Conservation (phyloP, 2,329 filamentous ascomycete species). For the Trichoderma sp. region DNA sequence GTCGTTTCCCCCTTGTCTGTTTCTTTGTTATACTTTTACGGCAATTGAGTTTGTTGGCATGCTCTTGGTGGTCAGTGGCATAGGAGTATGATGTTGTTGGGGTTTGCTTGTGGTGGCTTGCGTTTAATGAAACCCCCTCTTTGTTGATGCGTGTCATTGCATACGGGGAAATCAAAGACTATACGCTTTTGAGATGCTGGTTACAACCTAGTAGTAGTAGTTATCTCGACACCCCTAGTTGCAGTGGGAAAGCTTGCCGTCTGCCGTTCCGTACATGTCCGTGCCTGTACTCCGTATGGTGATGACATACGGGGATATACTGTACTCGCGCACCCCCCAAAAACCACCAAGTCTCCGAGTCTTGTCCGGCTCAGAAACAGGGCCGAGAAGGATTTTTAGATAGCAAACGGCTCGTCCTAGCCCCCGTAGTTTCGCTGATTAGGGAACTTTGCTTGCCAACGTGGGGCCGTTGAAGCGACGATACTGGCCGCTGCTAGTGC, state of each 20-base stretch:
- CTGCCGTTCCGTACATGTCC: not conserved
- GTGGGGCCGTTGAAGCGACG: slow-evolving; percentile 5
- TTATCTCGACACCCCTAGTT: not conserved
- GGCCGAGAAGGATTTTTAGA: not conserved
- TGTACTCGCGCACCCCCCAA: not conserved
- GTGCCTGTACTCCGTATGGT: not conserved
- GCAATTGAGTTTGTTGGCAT: not conserved
- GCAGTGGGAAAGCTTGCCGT: not conserved
- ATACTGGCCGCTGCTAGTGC: not conserved
- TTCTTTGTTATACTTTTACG: not conserved
- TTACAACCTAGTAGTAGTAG: not conserved
- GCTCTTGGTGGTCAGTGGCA: not conserved
- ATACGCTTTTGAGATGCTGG: not conserved
- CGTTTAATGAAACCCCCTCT: not conserved
- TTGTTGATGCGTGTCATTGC: not conserved
- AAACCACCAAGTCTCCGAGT: not conserved
- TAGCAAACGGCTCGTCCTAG: not conserved
- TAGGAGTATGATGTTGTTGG: not conserved
- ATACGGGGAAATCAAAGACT: not conserved
- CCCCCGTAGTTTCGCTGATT: not conserved
- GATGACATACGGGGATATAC: not conserved
- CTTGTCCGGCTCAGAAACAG: not conserved
- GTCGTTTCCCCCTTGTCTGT: not conserved
- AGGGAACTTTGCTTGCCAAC: not conserved
- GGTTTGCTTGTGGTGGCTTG: not conserved